Conservation (phyloP, 192 early-diverging fungal species). For the Linnemannia elongata region DNA sequence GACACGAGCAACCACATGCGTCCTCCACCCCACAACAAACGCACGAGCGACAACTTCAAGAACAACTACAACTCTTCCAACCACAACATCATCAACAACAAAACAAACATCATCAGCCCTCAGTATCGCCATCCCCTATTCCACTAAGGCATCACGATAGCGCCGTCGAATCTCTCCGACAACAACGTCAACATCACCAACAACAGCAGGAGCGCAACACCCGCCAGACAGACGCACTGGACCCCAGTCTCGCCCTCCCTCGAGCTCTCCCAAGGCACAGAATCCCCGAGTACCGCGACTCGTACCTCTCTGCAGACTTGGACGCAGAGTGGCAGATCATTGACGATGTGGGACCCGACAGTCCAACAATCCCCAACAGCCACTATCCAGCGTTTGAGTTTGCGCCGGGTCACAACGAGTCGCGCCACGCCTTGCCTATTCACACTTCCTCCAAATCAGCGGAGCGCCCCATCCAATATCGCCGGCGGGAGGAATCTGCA, state of each 20-base stretch:
- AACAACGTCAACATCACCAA: neutral
- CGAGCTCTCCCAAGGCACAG: slow-evolving; percentile 32
- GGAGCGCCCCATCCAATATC: slow-evolving; percentile 3
- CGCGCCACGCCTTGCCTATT: slow-evolving; percentile 1
- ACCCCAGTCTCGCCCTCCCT: slow-evolving; percentile 43
- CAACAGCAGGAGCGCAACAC: neutral
- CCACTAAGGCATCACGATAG: neutral
- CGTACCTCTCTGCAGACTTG: slow-evolving; percentile 10
- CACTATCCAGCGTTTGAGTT: slow-evolving; percentile 2
- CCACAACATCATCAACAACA: slow-evolving; percentile 7
- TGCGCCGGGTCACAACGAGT: neutral
- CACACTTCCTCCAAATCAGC: neutral
- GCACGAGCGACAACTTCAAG: slow-evolving; percentile 2
- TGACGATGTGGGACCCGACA: neutral
- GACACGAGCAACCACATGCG: neutral
- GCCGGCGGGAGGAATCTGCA: neutral
- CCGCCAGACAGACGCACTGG: slow-evolving; percentile 11
- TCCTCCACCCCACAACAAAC: neutral
- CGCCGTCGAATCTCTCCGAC: neutral
- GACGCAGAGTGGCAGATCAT: neutral
- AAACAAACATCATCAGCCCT: neutral
- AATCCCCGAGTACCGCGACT: slow-evolving; percentile 7
- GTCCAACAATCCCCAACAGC: slow-evolving; percentile 1
- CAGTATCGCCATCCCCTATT: neutral
- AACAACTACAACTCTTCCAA: neutral